A percentile compares a stretch with the other conserved stretches of the same genome.
These are phyloP conservation scores for Ascochyta rabiei DNA, from an alignment of 2,329 filamentous ascomycete genomes.

Conservation along the genomic window DNA sequence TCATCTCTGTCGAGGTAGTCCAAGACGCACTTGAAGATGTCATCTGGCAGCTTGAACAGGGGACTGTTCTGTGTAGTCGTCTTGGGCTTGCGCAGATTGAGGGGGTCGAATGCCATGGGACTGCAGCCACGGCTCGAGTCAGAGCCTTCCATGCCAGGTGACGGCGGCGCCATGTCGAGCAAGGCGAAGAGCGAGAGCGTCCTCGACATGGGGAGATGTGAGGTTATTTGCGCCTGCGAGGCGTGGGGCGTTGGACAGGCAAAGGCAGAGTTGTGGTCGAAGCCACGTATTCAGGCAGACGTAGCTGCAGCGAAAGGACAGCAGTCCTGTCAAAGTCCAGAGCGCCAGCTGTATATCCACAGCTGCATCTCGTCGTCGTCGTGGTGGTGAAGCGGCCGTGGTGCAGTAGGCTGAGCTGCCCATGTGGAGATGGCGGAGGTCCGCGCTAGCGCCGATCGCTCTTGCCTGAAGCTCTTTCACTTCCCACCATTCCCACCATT, in stretches of 20 bases:
- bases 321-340: neutral
- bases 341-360: neutral
- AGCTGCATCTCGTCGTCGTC: neutral
- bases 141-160: slow-evolving; percentile 24
- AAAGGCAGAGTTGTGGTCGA: neutral
- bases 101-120: slow-evolving; percentile 28
- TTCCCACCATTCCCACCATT: neutral
- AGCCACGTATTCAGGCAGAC: neutral
- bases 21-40: slow-evolving; percentile 45
- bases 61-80: slow-evolving; percentile 26
- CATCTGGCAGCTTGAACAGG: slow-evolving; percentile 43
- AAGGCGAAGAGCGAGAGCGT: slow-evolving; percentile 26
- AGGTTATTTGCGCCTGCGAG: slow-evolving; percentile 1
- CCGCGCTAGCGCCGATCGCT: slow-evolving; percentile 10
- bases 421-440: slow-evolving; percentile 6
- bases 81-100: slow-evolving; percentile 22
- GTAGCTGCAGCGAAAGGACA: neutral
- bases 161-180: slow-evolving; percentile 30
- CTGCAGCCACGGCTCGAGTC: slow-evolving; percentile 33
- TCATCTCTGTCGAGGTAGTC: slow-evolving; percentile 44
- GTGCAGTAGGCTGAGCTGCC: neutral
- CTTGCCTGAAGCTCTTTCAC: slow-evolving; percentile 24
- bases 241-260: neutral
- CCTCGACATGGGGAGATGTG: neutral
- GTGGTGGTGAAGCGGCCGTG: neutral